phyloP scores from a whole-genome alignment of 139 green algal species.

The Monoraphidium neglectum region DNA sequence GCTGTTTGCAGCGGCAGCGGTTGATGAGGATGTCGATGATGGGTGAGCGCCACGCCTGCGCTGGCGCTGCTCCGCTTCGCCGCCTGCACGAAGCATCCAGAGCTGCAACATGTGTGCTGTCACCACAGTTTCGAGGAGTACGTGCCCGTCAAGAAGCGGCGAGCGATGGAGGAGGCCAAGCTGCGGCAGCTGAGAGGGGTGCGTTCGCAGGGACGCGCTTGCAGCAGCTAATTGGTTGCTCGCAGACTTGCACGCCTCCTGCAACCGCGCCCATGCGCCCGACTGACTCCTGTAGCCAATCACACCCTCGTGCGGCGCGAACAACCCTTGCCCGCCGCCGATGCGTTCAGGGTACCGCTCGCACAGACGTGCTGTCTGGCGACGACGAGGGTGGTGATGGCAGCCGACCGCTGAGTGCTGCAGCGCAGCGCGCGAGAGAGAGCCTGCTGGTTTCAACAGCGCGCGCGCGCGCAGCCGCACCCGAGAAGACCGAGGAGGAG shows the following conservation, averaged over 20 bases:
- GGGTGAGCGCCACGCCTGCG: no score
- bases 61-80: no score
- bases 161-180: constrained; percentile 68
- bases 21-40: no score
- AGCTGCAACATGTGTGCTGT: no score
- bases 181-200: constrained; percentile 54
- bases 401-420: background rate
- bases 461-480: constrained; percentile 50
- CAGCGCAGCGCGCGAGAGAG: constrained; percentile 57
- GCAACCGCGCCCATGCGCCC: background rate
- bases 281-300: background rate
- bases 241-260: background rate
- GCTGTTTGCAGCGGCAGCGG: no score
- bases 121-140: constrained; percentile 80
- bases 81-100: no score
- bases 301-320: background rate
- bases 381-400: background rate
- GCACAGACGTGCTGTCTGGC: no score
- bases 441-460: constrained; percentile 69
- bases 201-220: background rate
- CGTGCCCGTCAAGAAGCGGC: constrained; percentile 84
- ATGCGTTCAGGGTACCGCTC: background rate
- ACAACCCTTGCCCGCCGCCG: background rate
- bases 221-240: background rate
- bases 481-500: background rate